A percentile compares a stretch with the other conserved stretches of the same genome.
phyloP scores from a whole-genome alignment of 305 asterid species.

The Rubia tinctorum region DNA sequence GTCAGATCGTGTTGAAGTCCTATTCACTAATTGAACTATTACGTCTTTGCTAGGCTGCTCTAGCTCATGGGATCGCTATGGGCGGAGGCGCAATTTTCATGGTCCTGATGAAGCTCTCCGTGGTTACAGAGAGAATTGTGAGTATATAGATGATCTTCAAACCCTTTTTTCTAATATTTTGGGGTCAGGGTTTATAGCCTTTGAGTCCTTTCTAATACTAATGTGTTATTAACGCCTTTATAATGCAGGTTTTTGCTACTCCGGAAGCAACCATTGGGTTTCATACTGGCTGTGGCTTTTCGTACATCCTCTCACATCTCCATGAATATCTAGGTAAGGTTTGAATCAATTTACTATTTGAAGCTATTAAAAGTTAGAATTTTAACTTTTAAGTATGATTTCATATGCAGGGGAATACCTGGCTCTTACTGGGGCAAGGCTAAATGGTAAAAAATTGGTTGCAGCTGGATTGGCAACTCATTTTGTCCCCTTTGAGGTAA shows the following conservation, averaged over 20 bases:
- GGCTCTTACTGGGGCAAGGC: slow-evolving; percentile 86
- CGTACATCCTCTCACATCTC: slow-evolving; percentile 72
- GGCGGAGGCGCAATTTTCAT: slow-evolving; percentile 94
- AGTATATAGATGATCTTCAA: slow-evolving; percentile 24
- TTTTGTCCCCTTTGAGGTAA: slow-evolving; percentile 82
- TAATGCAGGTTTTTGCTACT: slow-evolving; percentile 66
- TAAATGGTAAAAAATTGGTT: slow-evolving; percentile 74
- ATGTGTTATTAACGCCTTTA: neutral
- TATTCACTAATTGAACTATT: slow-evolving; percentile 3
- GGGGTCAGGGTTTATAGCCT: neutral
- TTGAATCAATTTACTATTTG: neutral
- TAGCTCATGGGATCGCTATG: slow-evolving; percentile 87
- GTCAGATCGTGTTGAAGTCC: neutral
- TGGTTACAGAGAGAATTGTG: slow-evolving; percentile 85
- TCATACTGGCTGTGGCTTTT: slow-evolving; percentile 90
- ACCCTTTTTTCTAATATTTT: neutral
- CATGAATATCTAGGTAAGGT: slow-evolving; percentile 76
- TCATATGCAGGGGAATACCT: slow-evolving; percentile 65
- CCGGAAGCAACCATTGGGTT: slow-evolving; percentile 95
- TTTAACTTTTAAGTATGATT: neutral
- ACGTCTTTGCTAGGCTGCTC: slow-evolving; percentile 57
- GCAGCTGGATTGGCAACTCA: slow-evolving; percentile 88
- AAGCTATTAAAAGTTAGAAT: neutral
- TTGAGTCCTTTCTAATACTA: neutral
- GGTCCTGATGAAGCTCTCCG: slow-evolving; percentile 85